Evolutionary conservation across 768 basidiomycete genomes (phyloP).

Genomic region (Mycena filopes): DNA sequence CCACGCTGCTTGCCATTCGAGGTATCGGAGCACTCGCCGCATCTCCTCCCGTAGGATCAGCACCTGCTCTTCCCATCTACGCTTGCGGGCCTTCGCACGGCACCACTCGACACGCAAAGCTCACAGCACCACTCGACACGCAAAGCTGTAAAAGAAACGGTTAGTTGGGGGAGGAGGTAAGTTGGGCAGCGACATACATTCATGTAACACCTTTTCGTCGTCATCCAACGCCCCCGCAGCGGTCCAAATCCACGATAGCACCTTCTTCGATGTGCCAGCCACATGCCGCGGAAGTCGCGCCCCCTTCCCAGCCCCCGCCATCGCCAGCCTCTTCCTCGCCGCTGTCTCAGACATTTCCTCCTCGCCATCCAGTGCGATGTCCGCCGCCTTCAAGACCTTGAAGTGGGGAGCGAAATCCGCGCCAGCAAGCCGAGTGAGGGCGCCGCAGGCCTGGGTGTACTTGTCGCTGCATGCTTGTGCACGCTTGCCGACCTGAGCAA

Average conservation of each 20-base stretch:
- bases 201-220: background rate
- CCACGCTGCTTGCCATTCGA: background rate
- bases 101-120: no score
- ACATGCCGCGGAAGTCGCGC: background rate
- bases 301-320: background rate
- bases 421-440: no score
- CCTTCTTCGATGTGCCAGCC: background rate
- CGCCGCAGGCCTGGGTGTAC: no score
- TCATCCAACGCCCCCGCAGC: background rate
- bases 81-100: background rate
- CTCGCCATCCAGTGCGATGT: no score
- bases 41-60: background rate
- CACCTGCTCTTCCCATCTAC: conserved; percentile 1
- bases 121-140: no score
- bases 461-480: no score
- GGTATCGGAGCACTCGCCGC: background rate
- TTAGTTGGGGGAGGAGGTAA: no score
- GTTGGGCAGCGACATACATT: background rate
- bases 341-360: background rate
- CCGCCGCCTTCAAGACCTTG: no score
- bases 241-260: background rate
- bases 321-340: background rate
- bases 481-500: no score
- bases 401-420: no score
- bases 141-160: background rate